Conservation (phyloP, 805 yeast genomes). For the Kazachstania martiniae region DNA sequence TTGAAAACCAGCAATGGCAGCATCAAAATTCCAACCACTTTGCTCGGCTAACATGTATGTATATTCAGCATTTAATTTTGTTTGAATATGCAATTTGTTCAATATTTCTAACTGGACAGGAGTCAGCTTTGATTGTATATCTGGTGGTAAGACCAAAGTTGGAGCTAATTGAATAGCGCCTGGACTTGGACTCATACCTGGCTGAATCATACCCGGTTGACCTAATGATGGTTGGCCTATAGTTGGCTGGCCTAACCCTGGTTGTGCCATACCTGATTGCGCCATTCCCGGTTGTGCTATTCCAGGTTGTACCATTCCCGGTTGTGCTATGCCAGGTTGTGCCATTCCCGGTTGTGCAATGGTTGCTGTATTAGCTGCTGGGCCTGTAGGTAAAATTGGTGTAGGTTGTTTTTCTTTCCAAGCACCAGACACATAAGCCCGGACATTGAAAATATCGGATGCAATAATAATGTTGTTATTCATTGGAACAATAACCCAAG, state of each 20-base stretch:
- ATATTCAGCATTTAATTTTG: slow-evolving; percentile 68
- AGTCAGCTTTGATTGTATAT: slow-evolving; percentile 38
- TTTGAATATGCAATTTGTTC: slow-evolving; percentile 54
- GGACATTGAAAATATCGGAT: slow-evolving; percentile 65
- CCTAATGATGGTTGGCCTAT: neutral
- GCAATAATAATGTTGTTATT: slow-evolving; percentile 67
- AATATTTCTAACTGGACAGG: slow-evolving; percentile 54
- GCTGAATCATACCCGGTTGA: neutral
- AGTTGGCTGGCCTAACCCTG: neutral
- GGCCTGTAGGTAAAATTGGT: slow-evolving; percentile 2
- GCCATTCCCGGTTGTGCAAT: too few species aligned
- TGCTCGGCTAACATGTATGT: slow-evolving; percentile 79
- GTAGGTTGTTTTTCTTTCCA: slow-evolving; percentile 32
- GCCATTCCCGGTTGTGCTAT: too few species aligned
- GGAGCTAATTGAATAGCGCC: slow-evolving; percentile 8
- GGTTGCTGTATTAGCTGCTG: slow-evolving; percentile 8
- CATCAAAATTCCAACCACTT: slow-evolving; percentile 70
- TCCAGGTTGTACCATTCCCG: too few species aligned
- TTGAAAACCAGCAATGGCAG: slow-evolving; percentile 60
- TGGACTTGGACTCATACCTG: slow-evolving; percentile 1
- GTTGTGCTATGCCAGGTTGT: too few species aligned
- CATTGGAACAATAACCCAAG: slow-evolving; percentile 64
- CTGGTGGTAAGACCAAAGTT: slow-evolving; percentile 42
- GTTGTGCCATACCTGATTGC: too few species aligned
- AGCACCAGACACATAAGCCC: slow-evolving; percentile 48